phyloP scores from a whole-genome alignment of 176 grass and related monocot species.

The Cenchrus purpureus region DNA sequence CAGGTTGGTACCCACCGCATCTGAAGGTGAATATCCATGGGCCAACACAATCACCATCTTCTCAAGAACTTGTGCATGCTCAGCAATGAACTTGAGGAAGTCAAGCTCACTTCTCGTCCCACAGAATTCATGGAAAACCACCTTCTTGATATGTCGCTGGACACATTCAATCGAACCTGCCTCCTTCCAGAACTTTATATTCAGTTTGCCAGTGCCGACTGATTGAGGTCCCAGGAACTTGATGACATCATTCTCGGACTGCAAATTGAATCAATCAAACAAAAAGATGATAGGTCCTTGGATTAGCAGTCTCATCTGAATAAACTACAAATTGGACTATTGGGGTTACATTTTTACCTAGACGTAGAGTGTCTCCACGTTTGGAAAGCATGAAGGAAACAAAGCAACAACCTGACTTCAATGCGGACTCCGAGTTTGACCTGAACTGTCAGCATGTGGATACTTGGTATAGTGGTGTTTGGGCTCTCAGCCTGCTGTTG shows the following conservation, averaged over 20 bases:
- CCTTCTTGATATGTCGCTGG: slow-evolving; percentile 11
- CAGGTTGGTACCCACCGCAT: background rate
- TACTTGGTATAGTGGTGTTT: background rate
- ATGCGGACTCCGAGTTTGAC: background rate
- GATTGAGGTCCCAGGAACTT: background rate
- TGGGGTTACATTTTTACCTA: background rate
- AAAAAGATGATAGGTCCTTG: background rate
- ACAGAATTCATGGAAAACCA: slow-evolving; percentile 1
- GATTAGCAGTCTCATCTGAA: background rate
- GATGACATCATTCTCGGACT: background rate
- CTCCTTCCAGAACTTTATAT: background rate
- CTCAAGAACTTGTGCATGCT: slow-evolving; percentile 15
- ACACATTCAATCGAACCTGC: background rate
- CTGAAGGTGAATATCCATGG: background rate
- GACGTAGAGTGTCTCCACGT: background rate
- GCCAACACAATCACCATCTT: background rate
- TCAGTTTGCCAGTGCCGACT: background rate
- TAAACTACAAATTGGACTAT: background rate
- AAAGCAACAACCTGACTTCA: background rate
- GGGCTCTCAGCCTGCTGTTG: background rate
- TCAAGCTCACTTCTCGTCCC: background rate
- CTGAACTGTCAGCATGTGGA: background rate
- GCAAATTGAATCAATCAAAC: background rate
- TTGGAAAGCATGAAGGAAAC: slow-evolving; percentile 24
- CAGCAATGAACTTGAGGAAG: slow-evolving; percentile 16